Evolutionary conservation across 768 basidiomycete genomes (phyloP), one percentile per base, ranked within the genome.

Genomic region (Rubroboletus satanas): DNA sequence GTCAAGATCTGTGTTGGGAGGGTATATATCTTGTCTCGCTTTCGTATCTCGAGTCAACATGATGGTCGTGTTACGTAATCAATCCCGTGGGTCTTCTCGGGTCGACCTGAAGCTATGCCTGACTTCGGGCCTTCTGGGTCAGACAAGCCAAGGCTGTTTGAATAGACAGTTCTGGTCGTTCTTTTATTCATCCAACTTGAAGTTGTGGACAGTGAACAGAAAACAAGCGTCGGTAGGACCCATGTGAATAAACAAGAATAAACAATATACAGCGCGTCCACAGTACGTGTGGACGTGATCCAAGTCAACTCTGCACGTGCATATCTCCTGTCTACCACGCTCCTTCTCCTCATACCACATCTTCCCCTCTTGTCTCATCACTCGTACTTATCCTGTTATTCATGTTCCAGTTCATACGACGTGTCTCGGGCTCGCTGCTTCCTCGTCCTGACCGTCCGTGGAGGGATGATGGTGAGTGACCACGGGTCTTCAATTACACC

Each of bases 391-490:
- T 49, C 44, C 43, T 39, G 18, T 10, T 15, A 2, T 5, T 39
- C 52, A 73, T 90, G 88, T 88, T 88, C 72, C 78, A 79, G 59
- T 76, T 90, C 59, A 71, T 90, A 60, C 79, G 88, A 61, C 83
- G 87, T 43, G 83, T 89, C 56, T 89, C 88, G 0, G 77, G 79
- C 63, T 83, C 83, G 14, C 76, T 88, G 21, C 80, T 88, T 61
- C 83, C 84, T 28, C 81, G 87, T 50, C 79, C 83, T 26, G 88
- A 89, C 70, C 77, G 85, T 55, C 85, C 87, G 33, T 89, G 88
- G 88, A 78, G 79, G 62, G 87, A 90, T 52, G 87, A 90, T 67
- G 83, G 87, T 87, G 62, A 76, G 83, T 66, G 33, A 5, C 52
- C 52, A 56, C 56, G 58, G 57, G 56, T 50, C 53, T 50, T 49